These are phyloP conservation scores for Ophiostoma ips DNA, from an alignment of 2,329 filamentous ascomycete genomes.

Conservation along the genomic window DNA sequence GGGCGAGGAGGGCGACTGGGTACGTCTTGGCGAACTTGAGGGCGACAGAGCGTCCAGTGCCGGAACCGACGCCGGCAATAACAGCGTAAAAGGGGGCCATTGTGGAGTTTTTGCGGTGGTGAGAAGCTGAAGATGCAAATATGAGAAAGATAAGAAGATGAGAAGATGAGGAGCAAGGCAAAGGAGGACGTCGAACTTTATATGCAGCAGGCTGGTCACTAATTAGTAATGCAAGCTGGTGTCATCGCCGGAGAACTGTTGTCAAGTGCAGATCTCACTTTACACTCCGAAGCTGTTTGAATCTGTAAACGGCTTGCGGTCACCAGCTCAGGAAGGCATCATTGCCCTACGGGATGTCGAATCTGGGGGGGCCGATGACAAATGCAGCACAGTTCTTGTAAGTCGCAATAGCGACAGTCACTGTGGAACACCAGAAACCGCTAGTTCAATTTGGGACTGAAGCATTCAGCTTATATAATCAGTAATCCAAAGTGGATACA, in stretches of 20 bases:
- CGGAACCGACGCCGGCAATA: slow-evolving; percentile 58
- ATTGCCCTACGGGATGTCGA: slow-evolving; percentile 7
- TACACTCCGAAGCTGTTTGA: neutral
- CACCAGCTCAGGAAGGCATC: slow-evolving; percentile 3
- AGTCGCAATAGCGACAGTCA: neutral
- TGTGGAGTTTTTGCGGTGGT: neutral
- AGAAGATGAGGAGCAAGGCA: no score
- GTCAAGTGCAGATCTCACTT: neutral
- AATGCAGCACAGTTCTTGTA: neutral
- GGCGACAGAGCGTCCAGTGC: slow-evolving; percentile 37
- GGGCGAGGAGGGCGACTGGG: slow-evolving; percentile 61
- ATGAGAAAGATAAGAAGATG: neutral
- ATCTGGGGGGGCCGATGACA: neutral
- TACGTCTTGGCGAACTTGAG: slow-evolving; percentile 50
- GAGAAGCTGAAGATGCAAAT: neutral
- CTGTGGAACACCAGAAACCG: no score
- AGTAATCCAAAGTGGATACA: no score
- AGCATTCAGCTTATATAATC: no score
- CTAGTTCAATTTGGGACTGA: no score
- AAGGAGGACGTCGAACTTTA: neutral
- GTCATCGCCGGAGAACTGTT: no score
- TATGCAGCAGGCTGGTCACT: no score
- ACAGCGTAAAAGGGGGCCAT: slow-evolving; percentile 43
- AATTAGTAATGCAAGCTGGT: no score
- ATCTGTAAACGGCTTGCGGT: neutral